Conservation (phyloP, 1,139 yeast genomes). For the Magnusiomyces tetraspermus region DNA sequence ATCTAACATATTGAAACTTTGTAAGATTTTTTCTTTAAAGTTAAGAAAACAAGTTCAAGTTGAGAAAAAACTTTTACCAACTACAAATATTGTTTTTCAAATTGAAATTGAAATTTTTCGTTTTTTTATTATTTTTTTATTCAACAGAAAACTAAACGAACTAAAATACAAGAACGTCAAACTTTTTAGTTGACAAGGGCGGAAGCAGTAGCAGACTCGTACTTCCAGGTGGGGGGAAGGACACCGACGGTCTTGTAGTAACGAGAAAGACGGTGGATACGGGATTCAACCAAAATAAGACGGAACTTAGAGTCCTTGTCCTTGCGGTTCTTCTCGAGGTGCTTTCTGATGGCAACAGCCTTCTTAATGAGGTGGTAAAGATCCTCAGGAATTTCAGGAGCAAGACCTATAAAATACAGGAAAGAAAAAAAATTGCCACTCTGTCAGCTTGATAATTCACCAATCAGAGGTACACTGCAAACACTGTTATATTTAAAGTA, state of each 20-base stretch:
- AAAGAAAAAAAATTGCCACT: slow-evolving; percentile 25
- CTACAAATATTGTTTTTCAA: too few species aligned
- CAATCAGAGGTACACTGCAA: slow-evolving; percentile 33
- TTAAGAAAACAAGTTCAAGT: too few species aligned
- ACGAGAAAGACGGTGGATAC: slow-evolving; percentile 99
- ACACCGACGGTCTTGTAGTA: slow-evolving; percentile 99
- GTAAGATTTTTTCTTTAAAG: too few species aligned
- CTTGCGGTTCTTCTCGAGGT: slow-evolving; percentile 99
- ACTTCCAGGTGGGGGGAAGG: slow-evolving; percentile 99
- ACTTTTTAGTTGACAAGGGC: slow-evolving; percentile 82
- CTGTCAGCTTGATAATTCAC: slow-evolving; percentile 31
- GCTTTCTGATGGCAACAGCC: slow-evolving; percentile 99
- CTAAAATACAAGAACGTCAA: slow-evolving; percentile 1
- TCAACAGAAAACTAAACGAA: not conserved
- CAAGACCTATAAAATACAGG: slow-evolving; percentile 51
- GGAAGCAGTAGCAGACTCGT: slow-evolving; percentile 99
- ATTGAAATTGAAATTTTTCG: not conserved
- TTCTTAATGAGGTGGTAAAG: slow-evolving; percentile 98
- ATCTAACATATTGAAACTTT: too few species aligned
- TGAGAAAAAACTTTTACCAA: not conserved
- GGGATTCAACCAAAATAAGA: slow-evolving; percentile 98
- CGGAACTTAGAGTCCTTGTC: slow-evolving; percentile 99
- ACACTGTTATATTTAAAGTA: not conserved
- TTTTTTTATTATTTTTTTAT: not conserved
- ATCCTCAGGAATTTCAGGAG: slow-evolving; percentile 99